These are phyloP conservation scores for Anthracocystis panici-leucophaei DNA, from an alignment of 1,284 basidiomycete genomes.

Conservation along the genomic window DNA sequence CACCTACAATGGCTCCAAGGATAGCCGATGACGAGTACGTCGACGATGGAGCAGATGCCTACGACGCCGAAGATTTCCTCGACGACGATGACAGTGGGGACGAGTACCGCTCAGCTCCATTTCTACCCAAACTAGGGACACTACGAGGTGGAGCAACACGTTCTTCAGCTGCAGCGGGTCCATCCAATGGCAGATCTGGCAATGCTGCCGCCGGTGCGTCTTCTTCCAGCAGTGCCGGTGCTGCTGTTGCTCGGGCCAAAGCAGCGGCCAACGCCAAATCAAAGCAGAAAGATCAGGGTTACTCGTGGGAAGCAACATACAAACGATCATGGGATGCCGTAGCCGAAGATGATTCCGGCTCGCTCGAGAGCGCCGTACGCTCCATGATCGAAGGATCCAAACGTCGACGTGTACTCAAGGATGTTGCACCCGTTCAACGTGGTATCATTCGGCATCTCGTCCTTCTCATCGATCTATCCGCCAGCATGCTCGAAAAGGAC, in stretches of 20 bases:
- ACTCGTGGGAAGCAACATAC: constrained; percentile 96
- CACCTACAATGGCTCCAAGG: constrained; percentile 32
- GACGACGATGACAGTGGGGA: constrained; percentile 56
- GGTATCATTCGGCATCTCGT: constrained; percentile 96
- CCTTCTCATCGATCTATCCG: constrained; percentile 87
- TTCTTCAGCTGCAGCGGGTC: constrained; percentile 11
- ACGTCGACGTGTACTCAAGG: constrained; percentile 75
- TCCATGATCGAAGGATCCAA: constrained; percentile 86
- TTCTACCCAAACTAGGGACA: constrained; percentile 37
- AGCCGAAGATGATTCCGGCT: constrained; percentile 93
- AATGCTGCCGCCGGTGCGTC: constrained; percentile 1
- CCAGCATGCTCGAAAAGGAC: constrained; percentile 93
- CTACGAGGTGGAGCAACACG: constrained; percentile 19
- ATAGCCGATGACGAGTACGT: constrained; percentile 50
- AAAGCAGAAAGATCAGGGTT: constrained; percentile 70
- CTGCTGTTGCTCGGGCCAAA: constrained; percentile 10
- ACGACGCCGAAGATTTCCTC: constrained; percentile 52
- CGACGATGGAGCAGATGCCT: constrained; percentile 40
- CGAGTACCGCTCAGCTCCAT: constrained; percentile 46
- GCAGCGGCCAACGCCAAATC: constrained; percentile 22
- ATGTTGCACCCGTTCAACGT: constrained; percentile 86
- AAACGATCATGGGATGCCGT: constrained; percentile 96
- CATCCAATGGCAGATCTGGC: constrained; percentile 31
- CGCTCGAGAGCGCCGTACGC: constrained; percentile 87
- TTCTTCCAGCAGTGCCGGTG: background rate